Conservation (phyloP, 345 rosid genomes). For the Carallia brachiata region DNA sequence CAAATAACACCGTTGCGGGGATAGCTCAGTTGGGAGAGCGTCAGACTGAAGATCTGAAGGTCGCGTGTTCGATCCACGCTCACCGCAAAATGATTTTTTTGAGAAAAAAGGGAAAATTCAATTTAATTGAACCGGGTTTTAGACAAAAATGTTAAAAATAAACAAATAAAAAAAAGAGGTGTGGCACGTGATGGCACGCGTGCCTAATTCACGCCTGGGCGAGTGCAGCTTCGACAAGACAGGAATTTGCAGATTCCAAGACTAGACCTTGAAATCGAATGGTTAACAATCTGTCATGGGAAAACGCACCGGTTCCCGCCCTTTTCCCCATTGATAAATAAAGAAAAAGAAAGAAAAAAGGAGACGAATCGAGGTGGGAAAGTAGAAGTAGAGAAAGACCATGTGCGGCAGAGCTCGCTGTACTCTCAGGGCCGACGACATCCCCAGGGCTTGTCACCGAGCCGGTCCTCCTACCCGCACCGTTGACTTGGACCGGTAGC, state of each 20-base stretch:
- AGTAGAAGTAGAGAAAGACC: background rate
- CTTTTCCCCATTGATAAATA: background rate
- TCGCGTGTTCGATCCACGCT: conserved; percentile 95
- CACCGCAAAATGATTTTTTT: conserved; percentile 47
- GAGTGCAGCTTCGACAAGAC: too few relatives aligned
- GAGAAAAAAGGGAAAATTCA: background rate
- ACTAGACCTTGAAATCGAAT: background rate
- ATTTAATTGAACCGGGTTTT: too few relatives aligned
- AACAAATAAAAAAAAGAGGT: too few relatives aligned
- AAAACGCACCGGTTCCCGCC: conserved; percentile 14
- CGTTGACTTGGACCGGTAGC: conserved; percentile 59
- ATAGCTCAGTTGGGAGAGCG: conserved; percentile 99
- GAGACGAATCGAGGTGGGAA: background rate
- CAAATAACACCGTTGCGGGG: conserved; percentile 36
- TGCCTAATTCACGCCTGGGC: too few relatives aligned
- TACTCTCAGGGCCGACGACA: conserved; percentile 59
- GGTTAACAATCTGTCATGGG: background rate
- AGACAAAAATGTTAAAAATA: too few relatives aligned
- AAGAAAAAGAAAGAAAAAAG: background rate
- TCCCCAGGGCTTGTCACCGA: conserved; percentile 68
- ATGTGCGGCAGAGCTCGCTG: conserved; percentile 95
- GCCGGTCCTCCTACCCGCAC: conserved; percentile 33
- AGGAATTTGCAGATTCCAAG: background rate
- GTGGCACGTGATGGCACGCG: too few relatives aligned
- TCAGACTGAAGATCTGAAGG: conserved; percentile 99